Conservation (phyloP, 495 filamentous ascomycete species). For the Copromyces sp. region DNA sequence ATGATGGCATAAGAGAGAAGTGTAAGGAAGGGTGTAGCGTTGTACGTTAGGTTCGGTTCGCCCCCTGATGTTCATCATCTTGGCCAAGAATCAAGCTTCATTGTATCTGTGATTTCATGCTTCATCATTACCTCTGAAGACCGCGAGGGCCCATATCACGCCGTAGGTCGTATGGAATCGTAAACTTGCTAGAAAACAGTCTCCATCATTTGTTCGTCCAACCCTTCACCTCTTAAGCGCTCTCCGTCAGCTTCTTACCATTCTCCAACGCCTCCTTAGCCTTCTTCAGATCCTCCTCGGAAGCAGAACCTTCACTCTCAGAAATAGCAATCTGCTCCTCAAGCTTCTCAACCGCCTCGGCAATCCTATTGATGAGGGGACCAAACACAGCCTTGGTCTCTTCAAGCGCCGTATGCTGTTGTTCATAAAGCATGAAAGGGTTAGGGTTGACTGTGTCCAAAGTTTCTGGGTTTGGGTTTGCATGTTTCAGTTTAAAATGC, state of each 20-base stretch:
- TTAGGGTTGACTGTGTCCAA: conserved; percentile 16
- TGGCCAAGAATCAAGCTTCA: neutral
- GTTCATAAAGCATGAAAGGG: neutral
- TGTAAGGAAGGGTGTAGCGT: neutral
- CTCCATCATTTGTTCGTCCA: neutral
- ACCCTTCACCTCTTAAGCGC: conserved; percentile 1
- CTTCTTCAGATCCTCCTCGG: conserved; percentile 50
- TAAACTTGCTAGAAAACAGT: neutral
- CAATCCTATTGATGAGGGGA: conserved; percentile 53
- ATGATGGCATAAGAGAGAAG: neutral
- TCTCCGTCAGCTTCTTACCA: conserved; percentile 27
- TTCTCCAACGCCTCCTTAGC: conserved; percentile 43
- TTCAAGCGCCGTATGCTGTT: conserved; percentile 60
- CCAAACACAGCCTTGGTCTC: conserved; percentile 77
- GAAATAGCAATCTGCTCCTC: conserved; percentile 46
- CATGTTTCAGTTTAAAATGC: neutral
- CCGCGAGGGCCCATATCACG: neutral
- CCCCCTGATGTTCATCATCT: neutral
- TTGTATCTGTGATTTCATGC: neutral
- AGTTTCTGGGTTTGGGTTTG: neutral
- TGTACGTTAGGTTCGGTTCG: neutral
- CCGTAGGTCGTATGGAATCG: neutral
- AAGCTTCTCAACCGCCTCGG: conserved; percentile 55
- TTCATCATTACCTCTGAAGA: neutral
- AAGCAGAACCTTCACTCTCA: conserved; percentile 46